These are phyloP conservation scores for Fistulina hepatica DNA, from an alignment of 1,284 basidiomycete species.

Conservation along the genomic window DNA sequence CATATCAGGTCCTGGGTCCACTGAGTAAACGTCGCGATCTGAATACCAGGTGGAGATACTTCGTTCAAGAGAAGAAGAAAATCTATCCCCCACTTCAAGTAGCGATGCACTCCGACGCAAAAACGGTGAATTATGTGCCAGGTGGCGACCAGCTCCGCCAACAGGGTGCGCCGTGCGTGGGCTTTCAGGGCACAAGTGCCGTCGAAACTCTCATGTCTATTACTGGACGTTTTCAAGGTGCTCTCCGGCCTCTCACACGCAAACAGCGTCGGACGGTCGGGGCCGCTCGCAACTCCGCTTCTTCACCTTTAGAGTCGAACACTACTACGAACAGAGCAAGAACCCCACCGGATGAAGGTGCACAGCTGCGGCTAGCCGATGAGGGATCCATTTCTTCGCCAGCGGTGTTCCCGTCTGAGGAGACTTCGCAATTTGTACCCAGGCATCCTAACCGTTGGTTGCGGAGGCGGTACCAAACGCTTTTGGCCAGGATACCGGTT, in stretches of 20 bases:
- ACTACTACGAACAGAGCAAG: no score
- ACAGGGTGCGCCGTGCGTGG: conserved; percentile 25
- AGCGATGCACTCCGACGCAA: conserved; percentile 17
- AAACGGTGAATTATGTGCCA: conserved; percentile 7
- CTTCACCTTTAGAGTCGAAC: no score
- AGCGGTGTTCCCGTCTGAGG: no score
- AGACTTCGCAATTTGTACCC: background rate
- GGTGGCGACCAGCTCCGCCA: conserved; percentile 11
- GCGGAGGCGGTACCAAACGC: conserved; percentile 50
- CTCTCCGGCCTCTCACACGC: no score
- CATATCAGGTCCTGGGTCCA: conserved; percentile 48
- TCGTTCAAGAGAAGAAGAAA: conserved; percentile 41
- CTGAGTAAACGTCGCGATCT: conserved; percentile 61
- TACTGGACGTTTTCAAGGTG: no score
- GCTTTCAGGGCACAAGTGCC: conserved; percentile 34
- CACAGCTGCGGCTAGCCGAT: conserved; percentile 5
- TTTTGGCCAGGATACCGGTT: conserved; percentile 48
- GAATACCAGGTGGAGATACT: conserved; percentile 64
- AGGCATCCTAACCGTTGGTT: conserved; percentile 47
- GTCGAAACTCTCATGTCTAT: conserved; percentile 39
- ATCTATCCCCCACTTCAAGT: conserved; percentile 48
- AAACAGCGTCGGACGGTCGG: no score
- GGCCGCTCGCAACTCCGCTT: no score
- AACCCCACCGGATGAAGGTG: no score
- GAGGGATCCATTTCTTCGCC: background rate